phyloP scores from a whole-genome alignment of 2,329 filamentous ascomycete species.

The Trichoderma oligosporum region DNA sequence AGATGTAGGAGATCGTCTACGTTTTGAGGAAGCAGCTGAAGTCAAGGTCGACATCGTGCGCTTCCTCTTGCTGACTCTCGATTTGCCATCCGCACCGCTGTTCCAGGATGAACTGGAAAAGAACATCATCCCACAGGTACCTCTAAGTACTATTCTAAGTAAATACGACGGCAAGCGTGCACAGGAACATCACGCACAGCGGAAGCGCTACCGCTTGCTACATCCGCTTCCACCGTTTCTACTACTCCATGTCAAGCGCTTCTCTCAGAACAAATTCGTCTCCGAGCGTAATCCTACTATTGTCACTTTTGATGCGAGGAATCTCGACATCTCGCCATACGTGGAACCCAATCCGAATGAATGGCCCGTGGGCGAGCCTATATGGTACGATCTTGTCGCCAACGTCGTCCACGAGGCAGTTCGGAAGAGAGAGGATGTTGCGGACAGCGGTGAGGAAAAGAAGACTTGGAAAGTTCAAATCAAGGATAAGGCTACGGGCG shows the following conservation, averaged over 20 bases:
- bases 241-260: conserved; percentile 93
- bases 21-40: conserved; percentile 85
- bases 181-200: conserved; percentile 84
- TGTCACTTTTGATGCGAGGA: conserved; percentile 83
- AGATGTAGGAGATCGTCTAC: conserved; percentile 78
- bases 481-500: conserved; percentile 71
- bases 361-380: conserved; percentile 71
- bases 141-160: conserved; percentile 74
- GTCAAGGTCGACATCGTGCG: conserved; percentile 74
- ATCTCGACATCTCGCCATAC: conserved; percentile 83
- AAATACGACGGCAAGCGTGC: conserved; percentile 90
- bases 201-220: conserved; percentile 82
- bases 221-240: conserved; percentile 90
- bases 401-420: conserved; percentile 90
- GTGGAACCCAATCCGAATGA: conserved; percentile 78
- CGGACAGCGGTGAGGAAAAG: conserved; percentile 78
- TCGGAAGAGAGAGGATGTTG: conserved; percentile 73
- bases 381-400: conserved; percentile 92
- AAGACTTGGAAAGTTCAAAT: conserved; percentile 96
- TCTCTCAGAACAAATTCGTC: conserved; percentile 95
- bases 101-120: conserved; percentile 93
- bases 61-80: conserved; percentile 89
- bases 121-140: conserved; percentile 94
- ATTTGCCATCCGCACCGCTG: conserved; percentile 84
- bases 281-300: conserved; percentile 96